Evolutionary conservation across 2,329 filamentous ascomycete genomes (phyloP), one percentile per base, ranked within the genome.

Genomic region (Penicillium oxalicum): DNA sequence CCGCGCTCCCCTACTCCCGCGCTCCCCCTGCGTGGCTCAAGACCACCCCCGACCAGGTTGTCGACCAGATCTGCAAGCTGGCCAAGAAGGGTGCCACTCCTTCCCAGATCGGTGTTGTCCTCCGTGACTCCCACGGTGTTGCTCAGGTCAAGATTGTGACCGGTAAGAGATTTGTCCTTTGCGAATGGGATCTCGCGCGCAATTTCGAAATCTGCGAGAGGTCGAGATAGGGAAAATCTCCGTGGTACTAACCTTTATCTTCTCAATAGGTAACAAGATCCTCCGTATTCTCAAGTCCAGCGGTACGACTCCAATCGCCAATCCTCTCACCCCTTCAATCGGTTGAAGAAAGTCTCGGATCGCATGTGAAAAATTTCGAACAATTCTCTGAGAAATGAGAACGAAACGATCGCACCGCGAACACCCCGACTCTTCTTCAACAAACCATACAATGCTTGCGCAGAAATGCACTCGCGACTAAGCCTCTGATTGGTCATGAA

Each of bases 51-150:
- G 90, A 96, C 70, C 89, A 95, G 80, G 90, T 98, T 74, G 89
- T 95, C 67, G 93, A 98, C 74, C 91, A 97, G 62, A 98, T 98
- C 80, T 91, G 87, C 80, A 95, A 95, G 82, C 87, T 97, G 74
- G 93, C 93, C 72, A 91, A 88, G 81, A 97, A 97, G 87, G 93
- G 94, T 80, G 89, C 89, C 65, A 95, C 91, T 62, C 93, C 93
- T 68, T 96, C 91, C 60, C 91, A 97, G 82, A 98, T 98, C 70
- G 93, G 94, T 87, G 91, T 97, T 73, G 80, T 97, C 69, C 88
- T 98, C 74, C 85, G 94, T 81, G 94, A 98, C 79, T 90, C 86
- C 72, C 93, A 98, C 80, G 94, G 94, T 73, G 82, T 98, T 76
- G 88, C 93, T 67, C 93, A 97, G 80, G 91, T 96, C 78, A 94